Evolutionary conservation across 1,284 basidiomycete species (phyloP).

Genomic region (Neotropicomus parvogracilis): DNA sequence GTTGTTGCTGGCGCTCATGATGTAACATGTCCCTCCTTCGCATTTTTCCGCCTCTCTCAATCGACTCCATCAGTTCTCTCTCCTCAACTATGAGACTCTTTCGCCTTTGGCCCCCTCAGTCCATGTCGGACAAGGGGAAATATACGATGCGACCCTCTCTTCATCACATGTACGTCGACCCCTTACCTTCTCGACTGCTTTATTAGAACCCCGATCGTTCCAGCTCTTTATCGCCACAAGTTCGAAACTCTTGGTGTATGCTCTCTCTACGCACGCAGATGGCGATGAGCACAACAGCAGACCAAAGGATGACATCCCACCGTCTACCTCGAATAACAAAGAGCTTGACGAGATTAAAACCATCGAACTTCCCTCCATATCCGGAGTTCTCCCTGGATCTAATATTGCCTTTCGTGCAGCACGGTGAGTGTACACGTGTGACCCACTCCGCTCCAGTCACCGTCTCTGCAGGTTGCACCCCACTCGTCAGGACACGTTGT

Average conservation of each 20-base stretch:
- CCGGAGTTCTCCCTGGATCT: constrained; percentile 47
- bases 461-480: constrained; percentile 56
- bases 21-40: constrained; percentile 36
- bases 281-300: constrained; percentile 25
- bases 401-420: constrained; percentile 65
- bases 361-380: constrained; percentile 51
- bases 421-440: constrained; percentile 42
- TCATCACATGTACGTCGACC: constrained; percentile 42
- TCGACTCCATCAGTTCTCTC: constrained; percentile 49
- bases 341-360: constrained; percentile 47
- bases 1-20: constrained; percentile 63
- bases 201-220: constrained; percentile 7
- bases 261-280: constrained; percentile 34
- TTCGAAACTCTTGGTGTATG: constrained; percentile 58
- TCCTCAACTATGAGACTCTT: constrained; percentile 69
- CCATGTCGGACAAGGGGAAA: constrained; percentile 56
- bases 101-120: constrained; percentile 45
- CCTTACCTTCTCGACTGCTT: not conserved
- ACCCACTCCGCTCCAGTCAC: constrained; percentile 19
- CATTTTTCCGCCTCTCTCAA: constrained; percentile 12
- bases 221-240: constrained; percentile 68
- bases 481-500: constrained; percentile 49
- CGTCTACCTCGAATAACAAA: constrained; percentile 12
- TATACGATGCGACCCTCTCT: constrained; percentile 72
- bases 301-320: constrained; percentile 37